Base-by-base conservation (phyloP, 2,329 filamentous ascomycete species). In the Stagonosporopsis cucurbitacearum region DNA sequence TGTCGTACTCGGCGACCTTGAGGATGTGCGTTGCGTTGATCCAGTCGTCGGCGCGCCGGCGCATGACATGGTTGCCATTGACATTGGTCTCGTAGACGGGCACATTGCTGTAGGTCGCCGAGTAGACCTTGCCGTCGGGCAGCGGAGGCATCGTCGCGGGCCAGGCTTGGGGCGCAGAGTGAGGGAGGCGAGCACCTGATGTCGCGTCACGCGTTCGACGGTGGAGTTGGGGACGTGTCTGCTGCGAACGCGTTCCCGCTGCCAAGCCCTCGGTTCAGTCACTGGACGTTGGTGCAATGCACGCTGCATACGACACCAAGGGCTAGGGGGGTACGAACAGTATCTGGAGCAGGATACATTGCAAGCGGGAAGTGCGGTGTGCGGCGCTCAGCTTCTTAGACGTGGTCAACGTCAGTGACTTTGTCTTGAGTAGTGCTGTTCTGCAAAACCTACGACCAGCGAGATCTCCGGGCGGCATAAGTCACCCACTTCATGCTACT, bases 1-100 rank as follows among this genome's bases (percentile, higher is more conserved):
- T 99, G 77, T 99, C 95, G 72, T 96, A 96, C 52, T 94, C 94
- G 60, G 95, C 95, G 36, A 96, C 92, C 74, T 99, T 99, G 44
- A 99, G 81, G 57, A 99, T 98, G 73, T 99, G 95, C 50, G 95
- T 99, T n/a, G 95, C 95, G 81, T 99, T 99, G 79, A 99, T 95
- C 92, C 94, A 99, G 77, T 98, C 88, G 76, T 99, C 95, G 49
- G 87, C 85, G 57, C 94, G 88, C 46, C 95, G 87, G 75, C 95
- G 89, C 95, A 99, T 99, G 63, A 98, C 90, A 90, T 97, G 92
- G 73, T 96, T 92, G 64, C 82, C 83, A 32, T 88, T 91, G 67
- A 96, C 88, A 74, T 96, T 92, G 78, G 87, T 95, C 74, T 98
- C 95, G 74, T 95, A 97, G 11, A 98, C 94, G 32, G 94, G 94